These are phyloP conservation scores for Coniochaeta prunicola DNA, from an alignment of 2,329 filamentous ascomycete species.

Conservation along the genomic window DNA sequence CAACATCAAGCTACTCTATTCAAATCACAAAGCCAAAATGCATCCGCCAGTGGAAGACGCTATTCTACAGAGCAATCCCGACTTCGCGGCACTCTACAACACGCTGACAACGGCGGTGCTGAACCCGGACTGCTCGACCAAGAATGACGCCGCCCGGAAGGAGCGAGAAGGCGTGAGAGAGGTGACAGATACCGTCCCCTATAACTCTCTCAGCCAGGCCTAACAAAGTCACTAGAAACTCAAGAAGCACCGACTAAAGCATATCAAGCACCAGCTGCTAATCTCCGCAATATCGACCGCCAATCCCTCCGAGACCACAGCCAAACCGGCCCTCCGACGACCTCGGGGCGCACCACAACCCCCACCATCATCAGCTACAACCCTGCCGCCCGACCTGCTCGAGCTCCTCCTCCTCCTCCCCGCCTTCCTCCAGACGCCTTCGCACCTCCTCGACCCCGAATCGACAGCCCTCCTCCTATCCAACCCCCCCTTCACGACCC, in stretches of 20 bases:
- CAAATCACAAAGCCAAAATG: conserved; percentile 28
- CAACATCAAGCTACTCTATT: neutral
- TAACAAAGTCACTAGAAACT: conserved; percentile 28
- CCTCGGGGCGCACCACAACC: conserved; percentile 15
- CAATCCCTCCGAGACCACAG: conserved; percentile 11
- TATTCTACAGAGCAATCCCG: conserved; percentile 48
- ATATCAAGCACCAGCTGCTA: conserved; percentile 44
- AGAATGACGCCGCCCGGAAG: conserved; percentile 38
- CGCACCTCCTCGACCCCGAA: conserved; percentile 24
- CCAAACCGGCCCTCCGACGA: conserved; percentile 10
- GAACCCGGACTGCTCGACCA: conserved; percentile 51
- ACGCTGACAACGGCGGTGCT: conserved; percentile 46
- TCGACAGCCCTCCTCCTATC: conserved; percentile 37
- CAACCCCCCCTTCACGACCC: conserved; percentile 38
- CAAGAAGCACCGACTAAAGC: conserved; percentile 36
- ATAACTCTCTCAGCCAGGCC: neutral
- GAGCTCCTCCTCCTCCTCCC: conserved; percentile 51
- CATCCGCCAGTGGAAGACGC: conserved; percentile 50
- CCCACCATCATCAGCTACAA: conserved; percentile 10
- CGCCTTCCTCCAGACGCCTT: conserved; percentile 33
- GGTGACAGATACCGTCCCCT: conserved; percentile 26
- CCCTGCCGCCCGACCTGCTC: conserved; percentile 26
- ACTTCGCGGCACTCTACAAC: conserved; percentile 51
- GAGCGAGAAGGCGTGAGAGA: conserved; percentile 41
- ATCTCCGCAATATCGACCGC: conserved; percentile 39